Conservation (phyloP, 306 rosid genomes). For the Castanopsis chinensis region DNA sequence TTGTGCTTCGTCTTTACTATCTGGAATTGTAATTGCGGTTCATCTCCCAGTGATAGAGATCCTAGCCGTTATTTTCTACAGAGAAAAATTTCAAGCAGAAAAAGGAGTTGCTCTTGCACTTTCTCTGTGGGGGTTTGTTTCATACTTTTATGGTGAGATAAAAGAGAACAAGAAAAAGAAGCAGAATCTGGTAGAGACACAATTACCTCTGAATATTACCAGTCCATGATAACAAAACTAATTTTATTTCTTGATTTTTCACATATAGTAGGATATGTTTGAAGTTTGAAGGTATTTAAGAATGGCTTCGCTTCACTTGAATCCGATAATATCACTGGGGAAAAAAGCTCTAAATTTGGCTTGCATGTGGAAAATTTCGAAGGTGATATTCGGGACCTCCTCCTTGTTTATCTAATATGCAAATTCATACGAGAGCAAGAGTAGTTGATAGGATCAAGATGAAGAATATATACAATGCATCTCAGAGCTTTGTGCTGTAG, state of each 20-base stretch:
- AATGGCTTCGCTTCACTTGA: no score
- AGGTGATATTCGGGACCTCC: no score
- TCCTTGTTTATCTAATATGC: no score
- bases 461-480: no score
- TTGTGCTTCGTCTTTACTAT: slow-evolving; percentile 63
- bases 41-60: slow-evolving; percentile 58
- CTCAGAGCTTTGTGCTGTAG: no score
- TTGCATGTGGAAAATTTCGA: no score
- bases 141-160: slow-evolving; percentile 68
- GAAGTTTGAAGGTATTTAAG: neutral
- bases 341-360: no score
- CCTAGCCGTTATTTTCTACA: slow-evolving; percentile 59
- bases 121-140: slow-evolving; percentile 69
- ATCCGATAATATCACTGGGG: neutral
- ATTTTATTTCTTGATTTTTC: neutral
- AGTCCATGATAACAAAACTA: slow-evolving; percentile 5
- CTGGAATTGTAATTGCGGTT: slow-evolving; percentile 58
- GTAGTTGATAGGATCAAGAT: no score
- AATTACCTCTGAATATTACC: neutral
- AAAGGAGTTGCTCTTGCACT: slow-evolving; percentile 60
- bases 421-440: no score
- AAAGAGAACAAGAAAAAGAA: slow-evolving; percentile 33
- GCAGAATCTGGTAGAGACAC: neutral
- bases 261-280: neutral
- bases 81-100: slow-evolving; percentile 54